Evolutionary conservation across 2,329 filamentous ascomycete species (phyloP).

Genomic region (Rutstroemia sydowiana): DNA sequence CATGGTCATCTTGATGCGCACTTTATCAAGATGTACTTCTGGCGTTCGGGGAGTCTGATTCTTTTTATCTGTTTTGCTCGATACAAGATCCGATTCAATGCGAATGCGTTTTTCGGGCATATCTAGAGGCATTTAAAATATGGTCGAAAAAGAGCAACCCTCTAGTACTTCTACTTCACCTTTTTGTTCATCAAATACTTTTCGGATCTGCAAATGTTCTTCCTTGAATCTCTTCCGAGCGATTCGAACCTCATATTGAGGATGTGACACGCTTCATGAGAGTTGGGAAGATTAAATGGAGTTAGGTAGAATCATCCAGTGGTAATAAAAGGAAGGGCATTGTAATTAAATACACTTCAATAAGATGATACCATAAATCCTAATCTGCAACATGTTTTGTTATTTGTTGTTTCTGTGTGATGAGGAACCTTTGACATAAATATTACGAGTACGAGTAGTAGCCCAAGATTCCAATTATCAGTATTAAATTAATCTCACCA

Average conservation of each 20-base stretch:
- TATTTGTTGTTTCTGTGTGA: too few species aligned
- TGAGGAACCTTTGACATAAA: neutral
- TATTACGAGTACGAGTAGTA: too few species aligned
- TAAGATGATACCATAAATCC: too few species aligned
- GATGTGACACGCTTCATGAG: constrained; percentile 1
- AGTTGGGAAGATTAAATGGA: constrained; percentile 4
- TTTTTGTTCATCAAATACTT: constrained; percentile 2
- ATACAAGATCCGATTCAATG: neutral
- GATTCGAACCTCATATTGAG: constrained; percentile 4
- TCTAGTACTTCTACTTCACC: constrained; percentile 2
- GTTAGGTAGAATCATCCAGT: constrained; percentile 9
- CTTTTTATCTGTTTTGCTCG: constrained; percentile 1
- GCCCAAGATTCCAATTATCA: too few species aligned
- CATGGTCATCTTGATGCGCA: constrained; percentile 18
- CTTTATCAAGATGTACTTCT: constrained; percentile 17
- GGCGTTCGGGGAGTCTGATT: constrained; percentile 20
- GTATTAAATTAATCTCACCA: too few species aligned
- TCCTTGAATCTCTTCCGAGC: neutral
- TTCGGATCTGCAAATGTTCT: constrained; percentile 1
- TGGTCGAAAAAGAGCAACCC: neutral
- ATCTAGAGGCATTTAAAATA: constrained; percentile 5
- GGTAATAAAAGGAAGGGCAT: neutral
- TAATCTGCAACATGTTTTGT: too few species aligned
- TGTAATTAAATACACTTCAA: constrained; percentile 3
- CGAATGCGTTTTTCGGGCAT: constrained; percentile 1